phyloP scores from a whole-genome alignment of 305 asterid species.

The Lippia alba region DNA sequence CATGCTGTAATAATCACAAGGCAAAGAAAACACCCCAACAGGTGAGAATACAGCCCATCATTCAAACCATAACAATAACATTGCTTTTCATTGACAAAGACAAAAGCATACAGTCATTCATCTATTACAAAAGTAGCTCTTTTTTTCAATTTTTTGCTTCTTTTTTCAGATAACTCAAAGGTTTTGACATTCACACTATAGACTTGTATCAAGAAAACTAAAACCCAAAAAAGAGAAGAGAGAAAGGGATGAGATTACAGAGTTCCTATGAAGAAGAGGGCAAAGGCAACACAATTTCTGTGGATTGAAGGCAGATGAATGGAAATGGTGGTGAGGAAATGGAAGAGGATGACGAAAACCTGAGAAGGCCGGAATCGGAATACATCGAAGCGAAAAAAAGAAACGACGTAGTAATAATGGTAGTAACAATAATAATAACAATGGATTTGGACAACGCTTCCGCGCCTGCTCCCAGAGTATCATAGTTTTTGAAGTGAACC shows the following conservation, averaged over 20 bases:
- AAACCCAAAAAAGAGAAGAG: neutral
- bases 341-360: slow-evolving; percentile 4
- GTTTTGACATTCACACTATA: slow-evolving; percentile 41
- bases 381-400: neutral
- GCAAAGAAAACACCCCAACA: neutral
- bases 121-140: slow-evolving; percentile 36
- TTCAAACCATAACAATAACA: slow-evolving; percentile 35
- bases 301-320: slow-evolving; percentile 21
- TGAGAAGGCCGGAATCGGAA: neutral
- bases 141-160: neutral
- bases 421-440: neutral
- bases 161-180: slow-evolving; percentile 38
- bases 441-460: slow-evolving; percentile 71
- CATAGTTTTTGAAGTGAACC: slow-evolving; percentile 48
- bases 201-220: slow-evolving; percentile 36
- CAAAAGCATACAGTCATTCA: slow-evolving; percentile 26
- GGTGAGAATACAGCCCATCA: slow-evolving; percentile 8
- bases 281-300: slow-evolving; percentile 43
- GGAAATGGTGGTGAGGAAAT: slow-evolving; percentile 36
- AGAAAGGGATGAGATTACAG: slow-evolving; percentile 31
- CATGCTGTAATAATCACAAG: slow-evolving; percentile 33
- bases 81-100: slow-evolving; percentile 39
- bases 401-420: neutral
- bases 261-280: slow-evolving; percentile 42
- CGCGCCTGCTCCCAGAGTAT: slow-evolving; percentile 56